Percentiles rank a stretch among this genome's conserved stretches.
Conservation (phyloP, 1,139 yeast genomes). For the Yamadazyma diospyri region DNA sequence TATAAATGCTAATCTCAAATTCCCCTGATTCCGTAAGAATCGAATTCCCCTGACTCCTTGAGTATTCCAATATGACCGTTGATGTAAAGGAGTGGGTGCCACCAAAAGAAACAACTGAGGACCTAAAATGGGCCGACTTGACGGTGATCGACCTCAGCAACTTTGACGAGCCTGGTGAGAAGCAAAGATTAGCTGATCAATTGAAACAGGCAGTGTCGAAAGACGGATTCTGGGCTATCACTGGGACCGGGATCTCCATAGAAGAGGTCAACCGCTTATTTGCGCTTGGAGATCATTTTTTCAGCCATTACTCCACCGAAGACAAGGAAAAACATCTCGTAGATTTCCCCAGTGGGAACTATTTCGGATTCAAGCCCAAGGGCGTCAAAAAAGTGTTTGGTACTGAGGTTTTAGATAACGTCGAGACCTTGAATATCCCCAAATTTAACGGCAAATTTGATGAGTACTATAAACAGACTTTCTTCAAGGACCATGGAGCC, state of each 20-base stretch:
- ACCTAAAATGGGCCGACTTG: constrained; percentile 32
- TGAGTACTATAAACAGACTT: constrained; percentile 21
- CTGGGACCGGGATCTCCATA: constrained; percentile 23
- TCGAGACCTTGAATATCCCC: constrained; percentile 31
- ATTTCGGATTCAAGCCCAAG: constrained; percentile 28
- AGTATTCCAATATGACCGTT: constrained; percentile 6
- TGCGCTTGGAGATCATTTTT: constrained; percentile 27
- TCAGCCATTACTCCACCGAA: constrained; percentile 22
- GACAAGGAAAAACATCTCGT: constrained; percentile 24
- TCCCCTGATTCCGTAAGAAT: too few relatives aligned
- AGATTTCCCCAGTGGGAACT: constrained; percentile 28
- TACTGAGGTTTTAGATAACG: constrained; percentile 26
- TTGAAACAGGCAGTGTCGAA: constrained; percentile 23
- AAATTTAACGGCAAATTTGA: constrained; percentile 28
- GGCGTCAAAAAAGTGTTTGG: constrained; percentile 26
- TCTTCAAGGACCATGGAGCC: constrained; percentile 19
- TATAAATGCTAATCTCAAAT: too few relatives aligned
- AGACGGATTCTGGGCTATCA: constrained; percentile 33
- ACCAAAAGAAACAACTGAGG: constrained; percentile 23
- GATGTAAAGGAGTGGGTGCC: constrained; percentile 19
- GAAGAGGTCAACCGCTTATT: constrained; percentile 25
- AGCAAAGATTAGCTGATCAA: constrained; percentile 23
- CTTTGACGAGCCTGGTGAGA: constrained; percentile 27
- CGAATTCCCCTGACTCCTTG: too few relatives aligned
- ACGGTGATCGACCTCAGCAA: constrained; percentile 23